Percentiles rank a stretch among this genome's conserved stretches.
Evolutionary conservation across 2,329 filamentous ascomycete species (phyloP).

Genomic region (Didymella lethalis): DNA sequence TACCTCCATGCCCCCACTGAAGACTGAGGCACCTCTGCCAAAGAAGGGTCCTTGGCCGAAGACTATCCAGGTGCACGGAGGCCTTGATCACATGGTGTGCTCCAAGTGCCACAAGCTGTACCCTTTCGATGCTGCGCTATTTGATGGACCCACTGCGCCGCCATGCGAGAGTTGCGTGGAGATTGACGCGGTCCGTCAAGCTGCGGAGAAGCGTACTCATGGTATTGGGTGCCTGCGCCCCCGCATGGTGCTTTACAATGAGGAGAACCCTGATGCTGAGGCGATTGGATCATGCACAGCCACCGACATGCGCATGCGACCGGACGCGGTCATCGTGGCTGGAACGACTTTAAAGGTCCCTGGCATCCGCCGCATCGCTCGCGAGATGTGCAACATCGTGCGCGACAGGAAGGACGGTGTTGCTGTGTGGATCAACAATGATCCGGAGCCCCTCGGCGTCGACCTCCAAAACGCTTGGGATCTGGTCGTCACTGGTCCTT

Average conservation of each 20-base stretch:
- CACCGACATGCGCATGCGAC: conserved; percentile 82
- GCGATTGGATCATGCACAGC: conserved; percentile 91
- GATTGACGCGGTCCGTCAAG: conserved; percentile 77
- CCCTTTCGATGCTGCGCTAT: conserved; percentile 79
- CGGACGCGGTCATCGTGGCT: conserved; percentile 92
- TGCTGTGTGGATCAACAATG: conserved; percentile 93
- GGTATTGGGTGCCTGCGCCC: conserved; percentile 90
- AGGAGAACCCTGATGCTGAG: conserved; percentile 94
- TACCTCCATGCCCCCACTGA: conserved; percentile 78
- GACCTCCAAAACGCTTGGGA: conserved; percentile 96
- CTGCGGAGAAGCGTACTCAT: conserved; percentile 87
- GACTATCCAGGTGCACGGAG: conserved; percentile 92
- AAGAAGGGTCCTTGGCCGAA: conserved; percentile 90
- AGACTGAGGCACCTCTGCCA: conserved; percentile 81
- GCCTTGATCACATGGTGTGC: conserved; percentile 95
- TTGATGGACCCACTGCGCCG: conserved; percentile 84
- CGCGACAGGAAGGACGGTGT: conserved; percentile 82
- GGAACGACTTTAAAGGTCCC: conserved; percentile 96
- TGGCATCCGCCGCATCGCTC: conserved; percentile 86
- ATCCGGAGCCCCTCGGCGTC: conserved; percentile 79
- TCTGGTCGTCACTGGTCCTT: conserved; percentile 83
- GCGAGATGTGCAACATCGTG: conserved; percentile 89
- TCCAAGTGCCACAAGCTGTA: conserved; percentile 85
- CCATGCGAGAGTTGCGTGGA: conserved; percentile 77
- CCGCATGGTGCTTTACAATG: conserved; percentile 96